A percentile compares a stretch with the other conserved stretches of the same genome.
phyloP scores from a whole-genome alignment of 345 rosid genomes.

The Arabidopsis arenosa region DNA sequence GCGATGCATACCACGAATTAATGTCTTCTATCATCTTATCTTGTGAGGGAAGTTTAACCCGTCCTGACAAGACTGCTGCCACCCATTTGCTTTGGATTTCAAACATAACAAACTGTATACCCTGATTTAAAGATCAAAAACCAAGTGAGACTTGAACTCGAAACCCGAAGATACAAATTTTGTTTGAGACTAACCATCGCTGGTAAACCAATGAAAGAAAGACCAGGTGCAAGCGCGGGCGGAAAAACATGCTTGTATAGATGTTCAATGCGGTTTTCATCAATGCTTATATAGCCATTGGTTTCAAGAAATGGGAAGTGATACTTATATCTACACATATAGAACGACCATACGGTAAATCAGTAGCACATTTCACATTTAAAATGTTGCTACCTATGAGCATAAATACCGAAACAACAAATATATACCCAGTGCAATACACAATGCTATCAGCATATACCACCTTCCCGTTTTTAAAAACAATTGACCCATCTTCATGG shows the following conservation, averaged over 20 bases:
- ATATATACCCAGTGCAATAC: constrained; percentile 78
- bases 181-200: constrained; percentile 54
- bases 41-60: constrained; percentile 29
- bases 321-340: constrained; percentile 68
- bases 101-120: constrained; percentile 5
- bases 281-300: constrained; percentile 60
- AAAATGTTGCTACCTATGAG: neutral
- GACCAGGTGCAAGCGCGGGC: constrained; percentile 64
- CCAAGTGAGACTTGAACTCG: neutral
- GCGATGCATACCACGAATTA: constrained; percentile 47
- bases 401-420: neutral
- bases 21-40: constrained; percentile 49
- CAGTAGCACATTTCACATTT: neutral
- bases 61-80: constrained; percentile 30
- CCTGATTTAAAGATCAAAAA: neutral
- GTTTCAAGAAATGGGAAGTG: constrained; percentile 80
- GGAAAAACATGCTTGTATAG: constrained; percentile 80
- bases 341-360: neutral
- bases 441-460: constrained; percentile 62
- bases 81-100: constrained; percentile 44
- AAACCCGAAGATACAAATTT: neutral
- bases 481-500: constrained; percentile 59
- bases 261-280: constrained; percentile 76
- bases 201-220: constrained; percentile 81
- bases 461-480: constrained; percentile 61